A percentile compares a stretch with the other conserved stretches of the same genome.
phyloP scores from a whole-genome alignment of 139 green algal species.

The Chlorella vulgaris region DNA sequence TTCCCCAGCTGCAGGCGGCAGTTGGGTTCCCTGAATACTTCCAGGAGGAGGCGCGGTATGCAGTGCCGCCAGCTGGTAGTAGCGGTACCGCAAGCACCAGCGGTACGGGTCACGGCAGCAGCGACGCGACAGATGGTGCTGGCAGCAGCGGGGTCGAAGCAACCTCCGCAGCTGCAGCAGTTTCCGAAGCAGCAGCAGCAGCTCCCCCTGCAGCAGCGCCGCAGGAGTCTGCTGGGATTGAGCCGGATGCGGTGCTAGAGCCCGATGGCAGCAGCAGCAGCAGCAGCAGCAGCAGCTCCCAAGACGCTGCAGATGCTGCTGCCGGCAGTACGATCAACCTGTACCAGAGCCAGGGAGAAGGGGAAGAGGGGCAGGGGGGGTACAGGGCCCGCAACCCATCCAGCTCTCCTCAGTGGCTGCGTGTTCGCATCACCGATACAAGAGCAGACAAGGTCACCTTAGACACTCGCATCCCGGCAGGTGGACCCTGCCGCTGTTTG shows the following conservation, averaged over 20 bases:
- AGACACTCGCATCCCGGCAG: conserved; percentile 43
- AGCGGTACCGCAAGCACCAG: neutral
- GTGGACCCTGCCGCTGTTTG: neutral
- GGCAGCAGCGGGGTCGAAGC: neutral
- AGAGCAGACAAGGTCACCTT: conserved; percentile 9
- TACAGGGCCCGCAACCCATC: conserved; percentile 8
- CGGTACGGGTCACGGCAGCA: neutral
- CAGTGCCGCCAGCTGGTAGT: conserved; percentile 6
- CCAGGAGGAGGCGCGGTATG: conserved; percentile 51
- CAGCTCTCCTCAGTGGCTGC: conserved; percentile 22
- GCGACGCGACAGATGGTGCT: neutral
- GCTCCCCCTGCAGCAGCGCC: neutral
- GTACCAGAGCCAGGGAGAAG: neutral
- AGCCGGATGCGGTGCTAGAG: neutral
- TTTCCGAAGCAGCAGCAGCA: neutral
- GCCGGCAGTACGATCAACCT: conserved; percentile 14
- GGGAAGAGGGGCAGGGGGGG: neutral
- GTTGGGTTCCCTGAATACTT: conserved; percentile 80
- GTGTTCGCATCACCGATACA: conserved; percentile 23
- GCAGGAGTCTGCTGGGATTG: neutral
- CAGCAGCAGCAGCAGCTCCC: neutral
- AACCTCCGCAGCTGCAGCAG: neutral
- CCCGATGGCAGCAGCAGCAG: neutral
- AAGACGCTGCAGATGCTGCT: neutral
- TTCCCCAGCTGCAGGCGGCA: conserved; percentile 33